A percentile compares a stretch with the other conserved stretches of the same genome.
These are phyloP conservation scores for Chimonanthus salicifolius DNA, from an alignment of 164 flowering plant genomes.

Conservation along the genomic window DNA sequence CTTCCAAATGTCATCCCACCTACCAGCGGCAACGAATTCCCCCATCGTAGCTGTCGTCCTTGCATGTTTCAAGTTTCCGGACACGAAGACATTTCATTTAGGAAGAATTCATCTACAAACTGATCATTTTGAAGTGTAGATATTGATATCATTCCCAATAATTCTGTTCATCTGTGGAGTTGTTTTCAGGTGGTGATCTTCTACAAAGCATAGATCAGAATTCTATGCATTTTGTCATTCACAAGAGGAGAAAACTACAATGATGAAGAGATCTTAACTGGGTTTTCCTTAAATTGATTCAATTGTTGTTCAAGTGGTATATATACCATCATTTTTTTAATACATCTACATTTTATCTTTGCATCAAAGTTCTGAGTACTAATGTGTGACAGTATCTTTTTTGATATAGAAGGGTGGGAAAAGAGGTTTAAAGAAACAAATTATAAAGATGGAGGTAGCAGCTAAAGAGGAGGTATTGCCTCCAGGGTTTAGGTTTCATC, in stretches of 20 bases:
- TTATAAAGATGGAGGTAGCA: constrained; percentile 25
- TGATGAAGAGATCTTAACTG: not conserved
- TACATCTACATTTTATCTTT: no score
- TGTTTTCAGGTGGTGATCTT: constrained; percentile 5
- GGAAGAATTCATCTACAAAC: not conserved
- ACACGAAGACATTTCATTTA: not conserved
- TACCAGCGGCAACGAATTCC: not conserved
- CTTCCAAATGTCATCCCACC: not conserved
- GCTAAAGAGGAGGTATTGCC: constrained; percentile 49
- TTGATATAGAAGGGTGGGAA: no score
- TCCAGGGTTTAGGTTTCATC: constrained; percentile 79
- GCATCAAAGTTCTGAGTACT: not conserved
- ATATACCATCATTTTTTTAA: not conserved
- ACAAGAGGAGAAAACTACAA: not conserved
- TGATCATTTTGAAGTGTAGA: not conserved
- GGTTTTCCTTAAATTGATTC: not conserved
- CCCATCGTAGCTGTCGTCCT: not conserved
- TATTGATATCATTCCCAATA: not conserved
- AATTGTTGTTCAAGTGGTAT: not conserved
- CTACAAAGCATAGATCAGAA: not conserved
- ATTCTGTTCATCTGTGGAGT: not conserved
- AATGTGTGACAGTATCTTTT: not conserved
- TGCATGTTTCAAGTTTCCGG: not conserved
- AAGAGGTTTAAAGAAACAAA: not conserved
- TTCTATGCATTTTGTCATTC: not conserved